These are phyloP conservation scores for Colletotrichum cereale DNA, from an alignment of 2,329 filamentous ascomycete genomes.

Conservation along the genomic window DNA sequence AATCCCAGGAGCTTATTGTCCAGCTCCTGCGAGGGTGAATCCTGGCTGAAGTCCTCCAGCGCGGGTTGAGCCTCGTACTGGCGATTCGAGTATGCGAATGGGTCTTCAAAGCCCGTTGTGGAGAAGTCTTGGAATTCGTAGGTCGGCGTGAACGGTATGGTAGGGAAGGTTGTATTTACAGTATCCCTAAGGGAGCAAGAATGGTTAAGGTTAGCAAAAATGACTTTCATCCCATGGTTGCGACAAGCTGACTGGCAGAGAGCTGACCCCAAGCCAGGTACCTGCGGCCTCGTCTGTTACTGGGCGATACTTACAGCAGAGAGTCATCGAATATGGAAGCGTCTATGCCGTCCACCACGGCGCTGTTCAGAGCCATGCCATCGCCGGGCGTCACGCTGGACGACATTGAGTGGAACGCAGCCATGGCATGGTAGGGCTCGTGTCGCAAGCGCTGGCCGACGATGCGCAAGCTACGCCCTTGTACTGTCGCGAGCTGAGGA, in stretches of 20 bases:
- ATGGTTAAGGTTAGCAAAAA: constrained; percentile 19
- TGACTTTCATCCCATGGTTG: constrained; percentile 34
- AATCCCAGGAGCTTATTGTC: constrained; percentile 83
- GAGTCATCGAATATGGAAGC: constrained; percentile 67
- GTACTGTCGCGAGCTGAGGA: background rate
- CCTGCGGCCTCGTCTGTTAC: background rate
- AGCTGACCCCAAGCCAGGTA: background rate
- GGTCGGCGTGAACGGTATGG: constrained; percentile 66
- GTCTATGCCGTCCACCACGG: constrained; percentile 65
- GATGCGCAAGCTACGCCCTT: constrained; percentile 22
- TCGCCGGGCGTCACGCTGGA: constrained; percentile 59
- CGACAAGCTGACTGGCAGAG: background rate
- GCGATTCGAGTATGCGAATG: constrained; percentile 69
- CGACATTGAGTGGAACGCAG: constrained; percentile 68
- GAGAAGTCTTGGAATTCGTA: constrained; percentile 73
- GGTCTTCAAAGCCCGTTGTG: constrained; percentile 73
- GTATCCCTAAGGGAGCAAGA: constrained; percentile 51
- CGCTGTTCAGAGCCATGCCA: constrained; percentile 59
- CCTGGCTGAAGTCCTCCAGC: constrained; percentile 59
- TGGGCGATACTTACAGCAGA: constrained; percentile 61
- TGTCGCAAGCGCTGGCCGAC: constrained; percentile 42
- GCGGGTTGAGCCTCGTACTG: constrained; percentile 60
- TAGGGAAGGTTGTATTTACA: constrained; percentile 56
- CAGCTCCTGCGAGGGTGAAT: constrained; percentile 66
- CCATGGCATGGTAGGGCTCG: constrained; percentile 64